Conservation (phyloP, 2,329 filamentous ascomycete species). For the Apiospora aurea region DNA sequence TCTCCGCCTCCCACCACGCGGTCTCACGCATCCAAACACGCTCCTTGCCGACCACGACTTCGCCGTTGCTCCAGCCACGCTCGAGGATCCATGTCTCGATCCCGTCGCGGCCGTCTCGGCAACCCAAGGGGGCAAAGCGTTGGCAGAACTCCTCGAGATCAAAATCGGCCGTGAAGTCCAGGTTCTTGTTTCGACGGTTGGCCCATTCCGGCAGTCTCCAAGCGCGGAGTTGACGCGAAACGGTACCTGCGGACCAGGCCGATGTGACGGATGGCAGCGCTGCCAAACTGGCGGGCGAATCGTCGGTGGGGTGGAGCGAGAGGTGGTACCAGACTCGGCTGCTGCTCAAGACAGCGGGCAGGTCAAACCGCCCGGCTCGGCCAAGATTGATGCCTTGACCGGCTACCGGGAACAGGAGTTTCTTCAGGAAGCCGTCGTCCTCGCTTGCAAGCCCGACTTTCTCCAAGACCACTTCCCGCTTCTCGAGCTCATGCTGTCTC, state of each 20-base stretch:
- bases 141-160: constrained; percentile 90
- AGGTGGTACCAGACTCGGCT: constrained; percentile 97
- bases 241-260: constrained; percentile 89
- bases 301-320: constrained; percentile 89
- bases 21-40: constrained; percentile 94
- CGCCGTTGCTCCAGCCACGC: constrained; percentile 97
- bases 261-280: constrained; percentile 75
- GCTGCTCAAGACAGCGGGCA: constrained; percentile 75
- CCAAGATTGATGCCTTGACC: constrained; percentile 84
- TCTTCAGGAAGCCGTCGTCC: constrained; percentile 81
- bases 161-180: constrained; percentile 97
- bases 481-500: constrained; percentile 80
- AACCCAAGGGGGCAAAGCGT: constrained; percentile 84
- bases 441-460: constrained; percentile 86
- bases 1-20: constrained; percentile 98
- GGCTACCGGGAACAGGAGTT: constrained; percentile 79
- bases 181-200: constrained; percentile 86
- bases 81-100: constrained; percentile 95
- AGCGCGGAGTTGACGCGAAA: constrained; percentile 89
- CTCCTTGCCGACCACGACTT: constrained; percentile 89
- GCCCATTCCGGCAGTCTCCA: constrained; percentile 98
- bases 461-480: constrained; percentile 82
- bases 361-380: constrained; percentile 78
- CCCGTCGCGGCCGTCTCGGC: constrained; percentile 87
- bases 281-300: constrained; percentile 77